Conservation (phyloP, 2,329 filamentous ascomycete species). For the Diaporthe ampelina region DNA sequence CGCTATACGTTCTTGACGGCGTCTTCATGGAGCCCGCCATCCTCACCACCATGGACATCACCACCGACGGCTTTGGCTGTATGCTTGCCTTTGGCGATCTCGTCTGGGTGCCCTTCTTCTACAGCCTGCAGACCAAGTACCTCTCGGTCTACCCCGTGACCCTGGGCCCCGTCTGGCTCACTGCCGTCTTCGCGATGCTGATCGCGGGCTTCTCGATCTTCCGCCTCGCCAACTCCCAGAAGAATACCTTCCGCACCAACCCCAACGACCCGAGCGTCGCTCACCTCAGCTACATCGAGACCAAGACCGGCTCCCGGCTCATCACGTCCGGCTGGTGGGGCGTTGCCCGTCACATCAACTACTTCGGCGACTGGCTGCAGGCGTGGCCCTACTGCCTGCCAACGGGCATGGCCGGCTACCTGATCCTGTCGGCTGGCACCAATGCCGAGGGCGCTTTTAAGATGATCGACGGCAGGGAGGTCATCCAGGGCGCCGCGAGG, state of each 20-base stretch:
- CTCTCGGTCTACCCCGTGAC: conserved; percentile 84
- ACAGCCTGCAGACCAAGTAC: conserved; percentile 87
- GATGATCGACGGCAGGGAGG: conserved; percentile 71
- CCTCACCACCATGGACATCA: conserved; percentile 94
- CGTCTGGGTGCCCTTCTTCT: conserved; percentile 92
- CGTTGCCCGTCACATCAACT: conserved; percentile 92
- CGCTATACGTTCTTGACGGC: conserved; percentile 86
- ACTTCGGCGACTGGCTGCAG: conserved; percentile 95
- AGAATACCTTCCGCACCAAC: conserved; percentile 93
- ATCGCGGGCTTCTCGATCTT: conserved; percentile 88
- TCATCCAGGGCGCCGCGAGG: conserved; percentile 79
- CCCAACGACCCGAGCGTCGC: conserved; percentile 83
- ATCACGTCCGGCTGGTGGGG: conserved; percentile 96
- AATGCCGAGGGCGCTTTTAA: conserved; percentile 67
- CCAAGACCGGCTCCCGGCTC: conserved; percentile 83
- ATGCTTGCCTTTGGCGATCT: conserved; percentile 96
- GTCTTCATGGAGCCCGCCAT: conserved; percentile 91
- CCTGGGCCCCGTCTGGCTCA: conserved; percentile 78
- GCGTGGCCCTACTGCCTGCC: conserved; percentile 91
- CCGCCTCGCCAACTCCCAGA: conserved; percentile 93
- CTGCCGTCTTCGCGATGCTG: conserved; percentile 76
- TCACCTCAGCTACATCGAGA: conserved; percentile 89
- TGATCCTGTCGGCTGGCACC: conserved; percentile 72
- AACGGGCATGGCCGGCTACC: conserved; percentile 86
- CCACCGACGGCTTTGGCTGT: conserved; percentile 91